These are phyloP conservation scores for Tricholoma flavovirens DNA, from an alignment of 768 basidiomycete genomes.

Conservation along the genomic window DNA sequence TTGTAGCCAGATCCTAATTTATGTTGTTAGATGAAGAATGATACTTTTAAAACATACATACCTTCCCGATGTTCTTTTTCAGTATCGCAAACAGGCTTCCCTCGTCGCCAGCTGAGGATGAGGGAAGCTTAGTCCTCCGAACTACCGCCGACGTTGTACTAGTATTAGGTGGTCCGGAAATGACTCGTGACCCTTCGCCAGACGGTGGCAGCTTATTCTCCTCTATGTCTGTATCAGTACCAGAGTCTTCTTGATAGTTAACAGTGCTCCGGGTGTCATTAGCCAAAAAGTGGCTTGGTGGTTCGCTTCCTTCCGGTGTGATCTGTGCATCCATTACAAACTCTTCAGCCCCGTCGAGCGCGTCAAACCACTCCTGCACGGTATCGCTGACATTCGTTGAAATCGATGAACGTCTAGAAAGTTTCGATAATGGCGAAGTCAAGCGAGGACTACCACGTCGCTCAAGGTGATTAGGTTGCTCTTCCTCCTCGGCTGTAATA, in stretches of 20 bases:
- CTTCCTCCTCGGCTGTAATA: slow-evolving; percentile 44
- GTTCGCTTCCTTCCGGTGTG: slow-evolving; percentile 34
- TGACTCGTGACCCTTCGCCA: background rate
- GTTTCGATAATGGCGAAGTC: slow-evolving; percentile 26
- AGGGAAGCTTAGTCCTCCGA: slow-evolving; percentile 55
- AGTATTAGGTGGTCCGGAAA: slow-evolving; percentile 3
- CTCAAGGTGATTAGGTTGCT: slow-evolving; percentile 15
- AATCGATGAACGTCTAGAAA: slow-evolving; percentile 40
- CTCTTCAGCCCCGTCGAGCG: slow-evolving; percentile 65
- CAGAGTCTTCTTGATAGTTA: slow-evolving; percentile 38
- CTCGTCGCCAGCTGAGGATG: slow-evolving; percentile 61
- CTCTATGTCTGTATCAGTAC: slow-evolving; percentile 50
- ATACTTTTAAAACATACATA: slow-evolving; percentile 20
- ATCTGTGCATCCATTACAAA: slow-evolving; percentile 51
- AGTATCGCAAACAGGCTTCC: slow-evolving; percentile 77
- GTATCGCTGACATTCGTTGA: slow-evolving; percentile 46
- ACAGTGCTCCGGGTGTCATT: slow-evolving; percentile 35
- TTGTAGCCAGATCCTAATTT: slow-evolving; percentile 69
- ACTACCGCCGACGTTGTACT: slow-evolving; percentile 26
- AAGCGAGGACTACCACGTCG: slow-evolving; percentile 12
- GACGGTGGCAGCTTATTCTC: slow-evolving; percentile 21
- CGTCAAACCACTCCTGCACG: slow-evolving; percentile 72
- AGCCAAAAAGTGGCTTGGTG: slow-evolving; percentile 32
- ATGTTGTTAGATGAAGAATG: slow-evolving; percentile 2
- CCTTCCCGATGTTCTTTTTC: slow-evolving; percentile 88